Evolutionary conservation across 1,284 basidiomycete genomes (phyloP), one percentile per base, ranked within the genome.

Genomic region (Irpex sp.): DNA sequence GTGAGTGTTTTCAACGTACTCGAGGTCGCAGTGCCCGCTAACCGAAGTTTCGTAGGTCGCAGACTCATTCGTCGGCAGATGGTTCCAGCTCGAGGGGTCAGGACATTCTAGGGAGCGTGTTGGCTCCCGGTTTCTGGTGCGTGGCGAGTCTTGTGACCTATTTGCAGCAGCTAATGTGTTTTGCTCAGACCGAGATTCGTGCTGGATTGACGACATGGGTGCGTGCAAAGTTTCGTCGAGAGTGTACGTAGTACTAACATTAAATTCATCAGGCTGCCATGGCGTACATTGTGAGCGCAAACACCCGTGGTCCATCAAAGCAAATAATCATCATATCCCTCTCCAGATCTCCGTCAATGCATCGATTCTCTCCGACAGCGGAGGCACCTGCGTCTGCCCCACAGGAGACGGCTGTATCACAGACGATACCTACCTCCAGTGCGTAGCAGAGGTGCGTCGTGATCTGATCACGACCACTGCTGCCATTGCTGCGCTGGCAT

Each of bases 151-250:
- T 9, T 34, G 49, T 59, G 37, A 34, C 56, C n/a, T 40, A 21
- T 19, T 19, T 26, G 21, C 6, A 21, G 31, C 61, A 56, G 21
- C 64, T 31, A 3, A 34, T 31, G 26, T 44, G 51, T 7, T 40
- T 11, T 37, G 17, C 54, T 13, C 69, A 91, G 84, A 93, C 89
- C 37, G 92, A 94, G 77, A 78, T 94, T 61, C 87, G 92, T 67
- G 92, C 92, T 26, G 92, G 92, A 44, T 62, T 93, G 44, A 93
- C 92, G 64, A 94, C 92, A 75, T 93, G 91, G 85, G 90, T 91
- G 68, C 69, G 86, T 72, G 11, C 21, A 52, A 52, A 19, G 21
- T 49, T 9, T 44, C 17, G 15, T 40, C 17, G 37, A 4, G 19
- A n/a, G 34, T 31, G n/a, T 26, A 26, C 60, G 60, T 66, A 37